Base-by-base conservation (phyloP, 169 alveolate genomes). In the Plasmodium coatneyi region DNA sequence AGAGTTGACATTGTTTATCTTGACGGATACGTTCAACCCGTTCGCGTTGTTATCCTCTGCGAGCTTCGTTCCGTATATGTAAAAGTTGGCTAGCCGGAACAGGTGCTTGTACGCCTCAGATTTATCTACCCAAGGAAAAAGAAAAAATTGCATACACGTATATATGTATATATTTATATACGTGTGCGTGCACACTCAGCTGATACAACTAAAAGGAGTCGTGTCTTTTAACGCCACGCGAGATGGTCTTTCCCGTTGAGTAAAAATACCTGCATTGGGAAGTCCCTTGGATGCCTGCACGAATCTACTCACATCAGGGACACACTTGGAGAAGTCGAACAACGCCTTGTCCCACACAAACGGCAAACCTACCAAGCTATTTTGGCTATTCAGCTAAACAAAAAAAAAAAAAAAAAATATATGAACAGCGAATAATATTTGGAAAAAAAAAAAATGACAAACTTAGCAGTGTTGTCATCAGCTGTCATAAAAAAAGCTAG, bases 251-350 rank as follows among this genome's bases (percentile, higher is more conserved):
- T 71, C 46, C n/a, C 36, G 30, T 74, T 72, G 34, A 4, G 12
- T 39, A 46, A 28, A 72, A 84, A 25, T 76, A 89, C 90, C 87
- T 54, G 71, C 81, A 52, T 66, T 89, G 70, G 34, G 82, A 7
- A 41, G 36, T 25, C 34, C 83, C 60, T 79, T 89, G 16, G 82
- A 79, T 52, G 90, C 78, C 60, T 79, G 43, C 36, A 66, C 54
- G 34, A 79, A 79, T 72, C 79, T 89, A 41, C 66, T 56, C 28
- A 89, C 19, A 36, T 89, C 90, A 78, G 94, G 94, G 32, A 89
- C 14, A 22, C 94, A 89, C 71, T 89, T 89, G 39, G 87, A 80
- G 76, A 89, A 89, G 56, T 89, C 90, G 19, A 89, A 89, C 52
- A 36, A n/a, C 30, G 74, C 70, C 66, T 89, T 89, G 46, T 54